Base-by-base conservation (phyloP, 768 basidiomycete genomes). In the Coprinopsis cinerea region DNA sequence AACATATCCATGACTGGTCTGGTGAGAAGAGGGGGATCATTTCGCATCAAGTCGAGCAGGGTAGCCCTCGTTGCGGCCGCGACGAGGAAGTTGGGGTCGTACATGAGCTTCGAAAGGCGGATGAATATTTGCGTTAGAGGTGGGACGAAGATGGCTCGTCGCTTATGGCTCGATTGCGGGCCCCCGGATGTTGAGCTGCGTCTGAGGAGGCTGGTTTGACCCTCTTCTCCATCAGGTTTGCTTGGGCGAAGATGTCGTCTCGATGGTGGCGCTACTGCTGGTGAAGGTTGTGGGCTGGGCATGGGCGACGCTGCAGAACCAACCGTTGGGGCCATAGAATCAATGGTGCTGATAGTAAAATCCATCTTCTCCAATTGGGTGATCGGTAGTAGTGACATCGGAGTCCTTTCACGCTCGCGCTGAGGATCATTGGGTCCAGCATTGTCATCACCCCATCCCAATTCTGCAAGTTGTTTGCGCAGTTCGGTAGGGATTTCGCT, bases 371-470 rank as follows among this genome's bases (percentile, higher is more conserved):
- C 82, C 4, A 85, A 53, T 51, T 83, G 77, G 28, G 72, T 65
- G 1, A 68, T 70, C 0, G 87, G 81, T 0, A 88, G 64, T 14
- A 86, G 68, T 3, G 84, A 81, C 54, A 89, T 73, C 1, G 87
- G 87, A 3, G 79, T 83, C 58, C 68, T 71, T 51, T 79, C 72
- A 74, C 80, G 74, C 56, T 81, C 76, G 23, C 73, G 68, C 50
- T 77, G 73, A 46, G 77, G 76, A 57, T 87, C 80, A 7, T 74
- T 67, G 9, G 74, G 63, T 2, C 50, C 57, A 4, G 66, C 68
- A 47, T 80, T 75, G 25, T 85, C 82, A 32, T 83, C 74, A 3
- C 73, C 75, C 85, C 86, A 91, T 13, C 86, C 87, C 43, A 91
- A 81, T 51, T 89, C 85, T 1, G 78, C 75, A 15, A 91, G 68